A percentile compares a stretch with the other conserved stretches of the same genome.
phyloP scores from a whole-genome alignment of 1,139 yeast species.

The Casaregolazyma suthepensis region DNA sequence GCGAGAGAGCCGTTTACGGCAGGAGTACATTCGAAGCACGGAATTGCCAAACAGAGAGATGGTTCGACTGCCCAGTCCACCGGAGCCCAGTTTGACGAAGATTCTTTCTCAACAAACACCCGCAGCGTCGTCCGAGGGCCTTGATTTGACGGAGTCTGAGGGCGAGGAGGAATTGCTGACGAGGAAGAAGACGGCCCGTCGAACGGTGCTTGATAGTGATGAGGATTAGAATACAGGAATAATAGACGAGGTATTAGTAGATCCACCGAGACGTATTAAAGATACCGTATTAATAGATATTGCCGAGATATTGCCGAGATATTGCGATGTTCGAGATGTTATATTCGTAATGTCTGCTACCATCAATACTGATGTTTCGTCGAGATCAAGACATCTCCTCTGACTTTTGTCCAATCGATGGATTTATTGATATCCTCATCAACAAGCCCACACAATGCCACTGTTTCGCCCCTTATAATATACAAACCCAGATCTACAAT shows the following conservation, averaged over 20 bases:
- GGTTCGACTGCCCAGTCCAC: not conserved
- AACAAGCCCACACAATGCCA: conserved; percentile 69
- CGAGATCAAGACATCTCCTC: conserved; percentile 25
- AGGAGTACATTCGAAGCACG: conserved; percentile 8
- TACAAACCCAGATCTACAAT: conserved; percentile 57
- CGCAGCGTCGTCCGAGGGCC: conserved; percentile 4
- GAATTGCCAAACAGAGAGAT: not conserved
- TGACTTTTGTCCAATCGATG: conserved; percentile 54
- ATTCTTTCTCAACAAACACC: conserved; percentile 6
- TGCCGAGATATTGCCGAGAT: too few relatives aligned
- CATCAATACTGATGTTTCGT: conserved; percentile 24
- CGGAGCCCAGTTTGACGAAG: not conserved
- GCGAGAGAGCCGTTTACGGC: conserved; percentile 51
- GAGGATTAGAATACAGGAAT: too few relatives aligned
- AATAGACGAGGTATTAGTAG: not conserved
- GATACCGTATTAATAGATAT: too few relatives aligned
- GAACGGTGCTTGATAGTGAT: conserved; percentile 4
- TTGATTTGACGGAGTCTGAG: not conserved
- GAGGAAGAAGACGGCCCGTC: not conserved
- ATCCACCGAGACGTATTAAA: too few relatives aligned
- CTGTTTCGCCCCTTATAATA: conserved; percentile 74
- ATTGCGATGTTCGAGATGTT: too few relatives aligned
- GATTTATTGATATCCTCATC: conserved; percentile 46
- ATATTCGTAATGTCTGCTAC: too few relatives aligned
- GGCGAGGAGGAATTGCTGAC: not conserved